These are phyloP conservation scores for Colletotrichum eremochloae DNA, from an alignment of 2,329 filamentous ascomycete species.

Conservation along the genomic window DNA sequence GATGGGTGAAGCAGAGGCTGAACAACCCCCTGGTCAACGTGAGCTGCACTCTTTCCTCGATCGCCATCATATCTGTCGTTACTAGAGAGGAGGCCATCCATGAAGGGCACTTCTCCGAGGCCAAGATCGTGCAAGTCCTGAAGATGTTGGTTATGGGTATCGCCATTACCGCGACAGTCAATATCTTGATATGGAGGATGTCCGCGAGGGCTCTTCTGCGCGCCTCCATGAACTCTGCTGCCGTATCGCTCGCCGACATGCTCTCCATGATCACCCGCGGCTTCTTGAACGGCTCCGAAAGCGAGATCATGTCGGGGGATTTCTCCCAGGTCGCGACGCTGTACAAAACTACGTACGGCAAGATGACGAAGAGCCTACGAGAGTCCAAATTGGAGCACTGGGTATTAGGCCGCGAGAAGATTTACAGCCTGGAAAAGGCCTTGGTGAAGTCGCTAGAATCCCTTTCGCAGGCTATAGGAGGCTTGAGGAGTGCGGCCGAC, in stretches of 20 bases:
- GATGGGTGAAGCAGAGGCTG: slow-evolving; percentile 86
- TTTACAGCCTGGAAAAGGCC: slow-evolving; percentile 83
- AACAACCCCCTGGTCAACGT: slow-evolving; percentile 86
- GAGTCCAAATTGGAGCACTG: slow-evolving; percentile 95
- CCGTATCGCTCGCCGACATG: slow-evolving; percentile 83
- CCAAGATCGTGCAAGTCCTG: slow-evolving; percentile 84
- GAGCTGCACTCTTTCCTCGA: slow-evolving; percentile 85
- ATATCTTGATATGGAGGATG: slow-evolving; percentile 81
- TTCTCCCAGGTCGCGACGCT: slow-evolving; percentile 73
- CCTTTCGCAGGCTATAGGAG: slow-evolving; percentile 89
- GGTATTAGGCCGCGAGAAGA: slow-evolving; percentile 80
- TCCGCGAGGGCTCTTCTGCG: slow-evolving; percentile 82
- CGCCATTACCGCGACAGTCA: slow-evolving; percentile 77
- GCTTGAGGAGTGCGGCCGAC: slow-evolving; percentile 87
- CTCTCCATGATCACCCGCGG: slow-evolving; percentile 84
- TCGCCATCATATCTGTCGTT: slow-evolving; percentile 89
- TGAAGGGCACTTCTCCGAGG: slow-evolving; percentile 82
- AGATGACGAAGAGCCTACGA: slow-evolving; percentile 81
- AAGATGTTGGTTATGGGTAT: slow-evolving; percentile 89
- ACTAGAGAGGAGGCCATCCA: slow-evolving; percentile 94
- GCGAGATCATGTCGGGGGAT: slow-evolving; percentile 76
- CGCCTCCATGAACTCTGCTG: slow-evolving; percentile 79
- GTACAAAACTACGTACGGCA: slow-evolving; percentile 76
- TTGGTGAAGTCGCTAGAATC: slow-evolving; percentile 88
- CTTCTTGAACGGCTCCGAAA: slow-evolving; percentile 86